Evolutionary conservation across 371 early-diverging fungal genomes (phyloP), one percentile per base, ranked within the genome.

Genomic region (Mucor saturninus): DNA sequence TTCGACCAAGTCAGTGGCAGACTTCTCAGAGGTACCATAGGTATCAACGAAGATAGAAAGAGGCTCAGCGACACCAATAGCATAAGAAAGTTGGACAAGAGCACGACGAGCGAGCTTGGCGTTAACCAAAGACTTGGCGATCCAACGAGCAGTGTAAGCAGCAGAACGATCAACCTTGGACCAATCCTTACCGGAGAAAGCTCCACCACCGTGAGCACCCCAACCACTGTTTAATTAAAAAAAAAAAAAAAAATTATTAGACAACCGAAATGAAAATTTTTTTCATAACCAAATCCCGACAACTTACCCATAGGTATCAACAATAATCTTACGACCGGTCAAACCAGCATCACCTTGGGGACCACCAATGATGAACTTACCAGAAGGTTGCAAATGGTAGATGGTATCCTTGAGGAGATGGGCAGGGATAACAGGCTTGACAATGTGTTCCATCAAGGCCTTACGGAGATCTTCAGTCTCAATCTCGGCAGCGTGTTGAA

Each of bases 131-230:
- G 98, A 89, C 86, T 93, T 92, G 83, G 99, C 99, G 74, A 99
- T 95, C 96, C 98, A 98, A 72, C 99, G 95, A 68, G 96, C 98
- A 59, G 98, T 93, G 87, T 99, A 99, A 69, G 99, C 99, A 71
- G 98, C 99, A 60, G 97, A 98, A 84, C 99, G 93, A 82, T 99
- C 99, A 76, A 99, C 99, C 93, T 99, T 99, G 88, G 98, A 96
- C 94, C 95, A 98, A 88, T 99, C 99, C 91, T 99, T 99, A 68
- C 99, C 99, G 72, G 94, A 94, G 93, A 98, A 99, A 73, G 98
- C 97, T 85, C 99, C 99, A 81, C 99, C 99, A 83, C 99, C 99
- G 90, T 99, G 99, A 67, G 96, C 97, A 82, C 99, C 98, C 91
- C 94, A 97, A 80, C 99, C 99, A 76, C 98, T 98, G 60, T 46